Evolutionary conservation across 2,329 filamentous ascomycete genomes (phyloP), one percentile per base, ranked within the genome.

Genomic region (Colletotrichum sp.): DNA sequence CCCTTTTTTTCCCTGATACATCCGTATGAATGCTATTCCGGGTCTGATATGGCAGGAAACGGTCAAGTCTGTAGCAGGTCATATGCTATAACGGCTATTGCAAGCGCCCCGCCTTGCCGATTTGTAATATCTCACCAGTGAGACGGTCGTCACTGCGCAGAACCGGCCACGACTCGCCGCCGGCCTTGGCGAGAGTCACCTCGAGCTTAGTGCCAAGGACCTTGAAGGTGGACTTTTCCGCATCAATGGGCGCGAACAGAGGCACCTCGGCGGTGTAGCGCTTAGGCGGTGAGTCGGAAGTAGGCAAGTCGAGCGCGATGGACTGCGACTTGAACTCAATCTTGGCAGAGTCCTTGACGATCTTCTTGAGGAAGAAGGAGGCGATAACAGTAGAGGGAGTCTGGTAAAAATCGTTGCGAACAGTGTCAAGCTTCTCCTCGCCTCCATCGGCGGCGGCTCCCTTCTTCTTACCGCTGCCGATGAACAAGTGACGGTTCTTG

Each of bases 281-380:
- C 89, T 98, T 98, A 7, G 90, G 89, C 28, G 86, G 91, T 74
- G 92, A 89, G 82, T 98, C 96, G 36, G 90, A 91, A 10, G 97
- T 99, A n/a, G 91, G 92, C 52, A 99, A 90, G 82, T 99, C 95
- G 58, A 99, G 90, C 13, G 90, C 89, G 66, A 98, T 85, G 62
- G 90, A 87, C 63, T 89, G 87, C 4, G 90, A 81, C 43, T 87
- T 84, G 83, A 98, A 96, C 28, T 90, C 87, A 61, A 98, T 90
- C 78, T 90, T 93, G 67, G 95, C 94, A 30, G 87, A 90, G 28
- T 93, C 90, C 85, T 96, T 97, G 86, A 96, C 92, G 80, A 99
- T 98, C 87, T 98, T 98, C 89, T 98, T 99, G 70, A 98, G 90
- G 86, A 98, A 99, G 79, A 98, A 94, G 10, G 95, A 97, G 3